Evolutionary conservation across 192 early-diverging fungal species (phyloP).

Genomic region (Hyaloraphidium curvatum): DNA sequence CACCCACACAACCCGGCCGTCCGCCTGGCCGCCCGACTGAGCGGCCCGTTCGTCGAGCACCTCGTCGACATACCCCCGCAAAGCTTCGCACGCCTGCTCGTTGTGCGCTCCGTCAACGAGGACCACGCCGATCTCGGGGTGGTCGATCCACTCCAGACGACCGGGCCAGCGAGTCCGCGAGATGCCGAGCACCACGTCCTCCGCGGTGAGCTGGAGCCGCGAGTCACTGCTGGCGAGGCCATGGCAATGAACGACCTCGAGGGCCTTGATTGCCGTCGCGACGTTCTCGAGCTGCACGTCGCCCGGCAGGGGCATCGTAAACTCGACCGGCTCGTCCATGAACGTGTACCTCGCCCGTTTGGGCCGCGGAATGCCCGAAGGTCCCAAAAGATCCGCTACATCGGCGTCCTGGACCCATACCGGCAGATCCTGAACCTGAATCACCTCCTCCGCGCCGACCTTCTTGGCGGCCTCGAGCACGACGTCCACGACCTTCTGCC

Average conservation of each 20-base stretch:
- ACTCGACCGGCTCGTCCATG: background rate
- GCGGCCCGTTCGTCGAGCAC: background rate
- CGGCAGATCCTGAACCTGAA: background rate
- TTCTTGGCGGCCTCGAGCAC: background rate
- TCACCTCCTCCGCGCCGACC: background rate
- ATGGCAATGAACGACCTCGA: no score
- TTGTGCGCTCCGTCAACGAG: constrained; percentile 89
- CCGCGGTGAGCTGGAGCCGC: background rate
- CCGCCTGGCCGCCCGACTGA: background rate
- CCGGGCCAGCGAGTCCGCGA: constrained; percentile 58
- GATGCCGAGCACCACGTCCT: constrained; percentile 41
- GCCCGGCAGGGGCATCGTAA: constrained; percentile 20
- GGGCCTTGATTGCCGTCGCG: constrained; percentile 6
- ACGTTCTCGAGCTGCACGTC: constrained; percentile 65
- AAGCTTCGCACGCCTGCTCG: constrained; percentile 37
- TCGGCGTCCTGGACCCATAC: background rate
- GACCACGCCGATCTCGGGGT: constrained; percentile 21
- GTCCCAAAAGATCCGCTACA: background rate
- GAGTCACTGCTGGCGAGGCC: background rate
- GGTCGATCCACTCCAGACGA: constrained; percentile 43
- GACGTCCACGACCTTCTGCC: background rate
- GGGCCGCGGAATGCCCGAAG: background rate
- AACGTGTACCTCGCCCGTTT: background rate
- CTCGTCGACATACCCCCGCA: constrained; percentile 44
- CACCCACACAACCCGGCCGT: constrained; percentile 42